Conservation (phyloP, 768 basidiomycete species). For the Phaeotremella fagi region DNA sequence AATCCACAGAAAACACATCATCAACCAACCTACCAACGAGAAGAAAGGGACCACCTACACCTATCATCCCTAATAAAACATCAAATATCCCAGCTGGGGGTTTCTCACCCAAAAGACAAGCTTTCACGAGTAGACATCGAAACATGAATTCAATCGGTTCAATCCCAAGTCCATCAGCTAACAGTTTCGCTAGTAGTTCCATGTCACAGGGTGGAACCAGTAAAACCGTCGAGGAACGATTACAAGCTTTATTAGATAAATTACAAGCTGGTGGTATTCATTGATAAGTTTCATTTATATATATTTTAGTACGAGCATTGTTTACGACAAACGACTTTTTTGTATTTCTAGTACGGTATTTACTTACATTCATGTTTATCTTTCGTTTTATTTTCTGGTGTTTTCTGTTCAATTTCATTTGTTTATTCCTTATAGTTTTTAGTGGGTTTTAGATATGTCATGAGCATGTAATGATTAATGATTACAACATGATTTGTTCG, state of each 20-base stretch:
- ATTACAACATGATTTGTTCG: no score
- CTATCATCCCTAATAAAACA: slow-evolving; percentile 2
- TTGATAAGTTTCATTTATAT: no score
- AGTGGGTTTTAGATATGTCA: no score
- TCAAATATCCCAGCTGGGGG: slow-evolving; percentile 12
- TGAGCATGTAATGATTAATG: no score
- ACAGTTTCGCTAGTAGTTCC: slow-evolving; percentile 28
- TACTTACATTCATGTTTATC: no score
- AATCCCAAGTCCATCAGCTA: slow-evolving; percentile 21
- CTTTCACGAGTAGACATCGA: slow-evolving; percentile 6
- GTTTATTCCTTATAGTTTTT: no score
- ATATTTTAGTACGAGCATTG: no score
- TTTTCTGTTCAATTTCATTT: no score
- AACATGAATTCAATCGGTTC: neutral
- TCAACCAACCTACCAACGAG: slow-evolving; percentile 5
- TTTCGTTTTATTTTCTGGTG: no score
- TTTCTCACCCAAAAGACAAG: slow-evolving; percentile 23
- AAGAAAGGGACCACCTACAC: slow-evolving; percentile 7
- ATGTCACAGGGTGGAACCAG: slow-evolving; percentile 1
- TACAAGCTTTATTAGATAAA: slow-evolving; percentile 39
- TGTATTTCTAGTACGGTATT: no score
- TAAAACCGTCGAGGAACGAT: slow-evolving; percentile 32
- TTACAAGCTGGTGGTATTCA: slow-evolving; percentile 23
- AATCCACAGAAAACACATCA: neutral
- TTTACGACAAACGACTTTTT: no score